phyloP scores from a whole-genome alignment of 2,329 filamentous ascomycete genomes.

The Camptophora hylomeconis region DNA sequence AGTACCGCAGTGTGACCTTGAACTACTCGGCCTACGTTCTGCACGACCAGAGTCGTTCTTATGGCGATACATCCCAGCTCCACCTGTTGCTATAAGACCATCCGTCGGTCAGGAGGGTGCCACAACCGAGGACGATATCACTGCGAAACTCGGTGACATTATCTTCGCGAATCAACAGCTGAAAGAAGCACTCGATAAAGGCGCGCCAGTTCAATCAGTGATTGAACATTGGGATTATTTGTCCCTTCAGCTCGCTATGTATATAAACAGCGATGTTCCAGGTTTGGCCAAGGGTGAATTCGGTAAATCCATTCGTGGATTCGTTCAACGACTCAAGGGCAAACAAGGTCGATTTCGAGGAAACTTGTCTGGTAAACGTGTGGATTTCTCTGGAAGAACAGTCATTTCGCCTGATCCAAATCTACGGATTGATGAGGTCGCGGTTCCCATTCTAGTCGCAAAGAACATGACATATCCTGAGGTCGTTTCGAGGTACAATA shows the following conservation, averaged over 20 bases:
- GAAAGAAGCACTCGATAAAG: constrained; percentile 66
- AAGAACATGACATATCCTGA: constrained; percentile 95
- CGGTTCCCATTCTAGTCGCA: constrained; percentile 80
- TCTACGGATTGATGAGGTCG: constrained; percentile 82
- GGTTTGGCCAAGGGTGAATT: constrained; percentile 80
- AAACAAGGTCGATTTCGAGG: constrained; percentile 96
- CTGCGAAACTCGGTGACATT: constrained; percentile 92
- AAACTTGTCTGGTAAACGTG: constrained; percentile 93
- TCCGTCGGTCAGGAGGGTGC: constrained; percentile 87
- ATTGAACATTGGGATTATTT: constrained; percentile 99
- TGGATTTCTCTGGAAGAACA: constrained; percentile 93
- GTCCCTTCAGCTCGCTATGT: constrained; percentile 89
- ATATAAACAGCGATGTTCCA: constrained; percentile 93
- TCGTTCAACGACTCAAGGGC: constrained; percentile 89
- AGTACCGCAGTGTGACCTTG: constrained; percentile 74
- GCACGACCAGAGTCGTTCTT: constrained; percentile 94
- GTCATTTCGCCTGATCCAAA: constrained; percentile 98
- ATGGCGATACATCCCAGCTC: constrained; percentile 91
- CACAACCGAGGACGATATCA: constrained; percentile 92
- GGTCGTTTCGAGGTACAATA: constrained; percentile 70
- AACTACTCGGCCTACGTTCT: constrained; percentile 78
- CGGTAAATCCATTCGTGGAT: constrained; percentile 79
- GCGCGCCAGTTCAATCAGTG: constrained; percentile 72
- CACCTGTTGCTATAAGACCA: constrained; percentile 84
- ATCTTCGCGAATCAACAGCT: constrained; percentile 84